Conservation (phyloP, 208 protist genomes). For the Trypanosoma congolense region DNA sequence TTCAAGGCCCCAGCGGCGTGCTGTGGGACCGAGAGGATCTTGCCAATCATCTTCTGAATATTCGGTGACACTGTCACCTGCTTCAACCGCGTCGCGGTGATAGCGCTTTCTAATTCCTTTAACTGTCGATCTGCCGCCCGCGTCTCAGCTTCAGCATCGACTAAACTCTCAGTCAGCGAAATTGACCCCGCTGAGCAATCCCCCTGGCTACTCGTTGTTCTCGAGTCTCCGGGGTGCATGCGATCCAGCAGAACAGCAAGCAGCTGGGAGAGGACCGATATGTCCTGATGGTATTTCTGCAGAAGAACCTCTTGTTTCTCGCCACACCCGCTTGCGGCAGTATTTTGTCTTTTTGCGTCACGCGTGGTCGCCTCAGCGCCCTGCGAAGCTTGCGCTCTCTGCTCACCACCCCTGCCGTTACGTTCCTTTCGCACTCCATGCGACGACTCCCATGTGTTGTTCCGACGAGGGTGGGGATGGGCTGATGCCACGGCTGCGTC, state of each 20-base stretch:
- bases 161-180: background rate
- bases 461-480: background rate
- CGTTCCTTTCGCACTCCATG: background rate
- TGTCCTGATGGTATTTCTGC: background rate
- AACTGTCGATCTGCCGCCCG: constrained; percentile 7
- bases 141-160: background rate
- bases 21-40: constrained; percentile 5
- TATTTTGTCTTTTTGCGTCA: background rate
- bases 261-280: background rate
- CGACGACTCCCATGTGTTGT: background rate
- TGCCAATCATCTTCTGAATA: constrained; percentile 1
- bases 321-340: background rate
- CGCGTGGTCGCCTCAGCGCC: background rate
- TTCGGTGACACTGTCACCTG: background rate
- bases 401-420: background rate
- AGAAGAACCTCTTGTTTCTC: background rate
- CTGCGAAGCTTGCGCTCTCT: background rate
- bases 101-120: constrained; percentile 5
- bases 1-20: background rate
- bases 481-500: background rate
- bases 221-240: background rate
- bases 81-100: background rate
- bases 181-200: too few relatives aligned
- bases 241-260: background rate
- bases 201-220: too few relatives aligned